phyloP scores from a whole-genome alignment of 352 stramenopile species.

The Phytophthora citricola region DNA sequence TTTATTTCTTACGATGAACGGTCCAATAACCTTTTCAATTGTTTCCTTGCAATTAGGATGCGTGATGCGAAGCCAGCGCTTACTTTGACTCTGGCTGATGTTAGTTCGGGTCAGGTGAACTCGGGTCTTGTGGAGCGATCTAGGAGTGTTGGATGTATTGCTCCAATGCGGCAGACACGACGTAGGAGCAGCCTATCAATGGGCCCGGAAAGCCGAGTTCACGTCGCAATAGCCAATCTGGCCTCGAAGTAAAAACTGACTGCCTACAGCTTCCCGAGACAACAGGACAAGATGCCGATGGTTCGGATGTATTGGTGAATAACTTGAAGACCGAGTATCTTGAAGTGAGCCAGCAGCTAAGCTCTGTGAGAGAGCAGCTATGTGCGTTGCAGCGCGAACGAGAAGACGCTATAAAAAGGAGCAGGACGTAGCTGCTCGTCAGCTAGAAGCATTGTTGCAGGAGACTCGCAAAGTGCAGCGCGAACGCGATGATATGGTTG shows the following conservation, averaged over 20 bases:
- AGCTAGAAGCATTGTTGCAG: constrained; percentile 34
- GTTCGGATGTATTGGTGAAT: constrained; percentile 15
- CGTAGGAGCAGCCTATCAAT: constrained; percentile 38
- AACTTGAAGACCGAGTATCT: constrained; percentile 42
- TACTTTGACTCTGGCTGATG: constrained; percentile 55
- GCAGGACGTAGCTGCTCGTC: constrained; percentile 27
- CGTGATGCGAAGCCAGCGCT: constrained; percentile 47
- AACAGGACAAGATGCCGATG: constrained; percentile 11
- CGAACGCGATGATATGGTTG: constrained; percentile 48
- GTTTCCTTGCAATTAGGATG: constrained; percentile 38
- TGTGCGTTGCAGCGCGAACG: constrained; percentile 19
- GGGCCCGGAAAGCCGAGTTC: constrained; percentile 15
- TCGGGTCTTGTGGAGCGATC: constrained; percentile 19
- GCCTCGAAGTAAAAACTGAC: constrained; percentile 29
- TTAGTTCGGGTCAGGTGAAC: constrained; percentile 18
- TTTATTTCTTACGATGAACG: neutral
- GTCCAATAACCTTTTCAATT: neutral
- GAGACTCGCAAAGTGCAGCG: constrained; percentile 38
- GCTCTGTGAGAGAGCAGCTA: constrained; percentile 28
- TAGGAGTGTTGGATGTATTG: constrained; percentile 28
- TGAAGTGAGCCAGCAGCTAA: constrained; percentile 43
- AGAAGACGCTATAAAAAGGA: constrained; percentile 19
- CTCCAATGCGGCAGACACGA: constrained; percentile 16
- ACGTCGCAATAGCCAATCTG: constrained; percentile 22
- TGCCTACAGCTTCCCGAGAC: constrained; percentile 29